Conservation (phyloP, 805 yeast species). For the Zygotorulaspora florentina region DNA sequence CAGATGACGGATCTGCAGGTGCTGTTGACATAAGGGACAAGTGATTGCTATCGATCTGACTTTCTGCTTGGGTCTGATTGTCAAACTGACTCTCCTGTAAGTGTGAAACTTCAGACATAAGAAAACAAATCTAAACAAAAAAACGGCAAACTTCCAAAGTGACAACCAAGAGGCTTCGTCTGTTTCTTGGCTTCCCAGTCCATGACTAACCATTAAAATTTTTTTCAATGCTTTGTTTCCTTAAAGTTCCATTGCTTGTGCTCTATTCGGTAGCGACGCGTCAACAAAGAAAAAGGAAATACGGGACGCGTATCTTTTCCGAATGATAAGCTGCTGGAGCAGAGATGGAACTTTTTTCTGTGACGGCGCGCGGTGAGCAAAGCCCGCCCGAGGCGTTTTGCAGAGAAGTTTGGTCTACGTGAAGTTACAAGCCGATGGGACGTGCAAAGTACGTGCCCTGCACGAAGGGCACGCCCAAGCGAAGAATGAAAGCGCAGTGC, state of each 20-base stretch:
- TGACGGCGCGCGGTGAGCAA: too few relatives aligned
- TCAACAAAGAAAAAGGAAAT: conserved; percentile 1
- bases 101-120: conserved; percentile 14
- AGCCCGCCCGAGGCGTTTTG: too few relatives aligned
- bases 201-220: neutral
- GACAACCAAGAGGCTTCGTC: neutral
- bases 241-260: conserved; percentile 13
- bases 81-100: conserved; percentile 10
- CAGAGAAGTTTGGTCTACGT: too few relatives aligned
- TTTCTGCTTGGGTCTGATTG: conserved; percentile 3
- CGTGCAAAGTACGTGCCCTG: too few relatives aligned
- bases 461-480: too few relatives aligned
- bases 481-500: too few relatives aligned
- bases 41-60: conserved; percentile 7
- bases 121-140: neutral
- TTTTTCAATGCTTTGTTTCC: conserved; percentile 1
- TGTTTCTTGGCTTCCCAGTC: neutral
- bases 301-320: neutral
- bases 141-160: neutral
- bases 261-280: conserved; percentile 15
- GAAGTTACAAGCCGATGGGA: too few relatives aligned
- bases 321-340: neutral
- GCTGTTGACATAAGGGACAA: conserved; percentile 25
- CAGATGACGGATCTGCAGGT: conserved; percentile 22
- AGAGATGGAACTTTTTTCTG: neutral